A percentile compares a stretch with the other conserved stretches of the same genome.
Conservation (phyloP, 1,284 basidiomycete species). For the Pseudozyma sp. region DNA sequence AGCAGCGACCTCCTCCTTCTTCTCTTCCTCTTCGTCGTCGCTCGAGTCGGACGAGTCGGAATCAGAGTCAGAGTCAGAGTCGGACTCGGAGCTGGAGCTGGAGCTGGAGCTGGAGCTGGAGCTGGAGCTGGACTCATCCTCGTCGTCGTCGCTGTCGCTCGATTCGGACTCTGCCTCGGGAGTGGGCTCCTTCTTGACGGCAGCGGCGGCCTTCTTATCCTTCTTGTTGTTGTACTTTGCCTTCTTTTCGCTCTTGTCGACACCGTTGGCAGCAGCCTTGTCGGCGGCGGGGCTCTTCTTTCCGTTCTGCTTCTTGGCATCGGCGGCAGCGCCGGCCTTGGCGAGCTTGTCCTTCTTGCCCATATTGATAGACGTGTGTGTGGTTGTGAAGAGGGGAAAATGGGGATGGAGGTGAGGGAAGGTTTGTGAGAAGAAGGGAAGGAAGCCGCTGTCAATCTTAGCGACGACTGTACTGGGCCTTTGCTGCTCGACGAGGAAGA, state of each 20-base stretch:
- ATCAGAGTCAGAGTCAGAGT: conserved; percentile 2
- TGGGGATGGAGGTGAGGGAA: background rate
- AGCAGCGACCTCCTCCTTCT: conserved; percentile 25
- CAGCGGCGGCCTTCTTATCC: conserved; percentile 27
- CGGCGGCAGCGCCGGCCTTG: conserved; percentile 33
- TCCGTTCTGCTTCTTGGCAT: conserved; percentile 43
- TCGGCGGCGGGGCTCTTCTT: conserved; percentile 46
- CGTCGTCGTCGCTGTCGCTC: conserved; percentile 4
- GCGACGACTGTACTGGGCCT: background rate
- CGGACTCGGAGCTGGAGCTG: conserved; percentile 10
- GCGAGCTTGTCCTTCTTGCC: conserved; percentile 44
- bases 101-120: conserved; percentile 16
- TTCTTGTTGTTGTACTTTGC: conserved; percentile 55
- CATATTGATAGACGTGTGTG: conserved; percentile 11
- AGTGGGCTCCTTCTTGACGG: conserved; percentile 48
- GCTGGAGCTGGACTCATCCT: conserved; percentile 17
- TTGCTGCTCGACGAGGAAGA: conserved; percentile 3
- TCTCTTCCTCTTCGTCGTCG: conserved; percentile 43
- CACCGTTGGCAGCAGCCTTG: conserved; percentile 37
- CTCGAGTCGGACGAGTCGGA: conserved; percentile 20
- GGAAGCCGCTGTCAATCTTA: background rate
- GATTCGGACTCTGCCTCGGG: conserved; percentile 43
- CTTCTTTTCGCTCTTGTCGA: conserved; percentile 55
- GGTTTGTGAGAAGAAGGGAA: background rate
- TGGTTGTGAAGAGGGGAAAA: background rate